Evolutionary conservation across 345 rosid species (phyloP).

Genomic region (Populus simonii): DNA sequence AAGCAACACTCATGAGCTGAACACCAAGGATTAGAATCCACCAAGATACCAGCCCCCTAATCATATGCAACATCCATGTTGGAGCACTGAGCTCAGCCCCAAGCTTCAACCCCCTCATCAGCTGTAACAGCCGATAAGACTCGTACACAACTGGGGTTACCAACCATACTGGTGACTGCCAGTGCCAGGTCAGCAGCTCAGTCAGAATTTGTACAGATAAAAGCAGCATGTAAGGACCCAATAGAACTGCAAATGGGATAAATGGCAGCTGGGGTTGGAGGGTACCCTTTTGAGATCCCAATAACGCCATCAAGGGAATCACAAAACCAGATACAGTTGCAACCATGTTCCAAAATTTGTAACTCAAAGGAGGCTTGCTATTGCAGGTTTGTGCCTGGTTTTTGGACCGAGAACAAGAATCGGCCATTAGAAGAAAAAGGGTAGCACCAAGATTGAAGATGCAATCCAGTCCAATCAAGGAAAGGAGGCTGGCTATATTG

Average conservation of each 20-base stretch:
- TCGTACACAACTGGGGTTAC: constrained; percentile 90
- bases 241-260: constrained; percentile 57
- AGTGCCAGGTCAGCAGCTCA: constrained; percentile 86
- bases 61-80: constrained; percentile 68
- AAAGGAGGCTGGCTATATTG: constrained; percentile 78
- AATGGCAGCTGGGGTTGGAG: constrained; percentile 66
- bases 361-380: constrained; percentile 74
- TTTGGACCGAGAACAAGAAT: constrained; percentile 65
- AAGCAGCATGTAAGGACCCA: constrained; percentile 83
- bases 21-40: constrained; percentile 86
- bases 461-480: constrained; percentile 83
- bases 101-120: constrained; percentile 83
- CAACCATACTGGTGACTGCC: constrained; percentile 91
- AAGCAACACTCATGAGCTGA: constrained; percentile 95
- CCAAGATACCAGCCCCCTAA: constrained; percentile 86
- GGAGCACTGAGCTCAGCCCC: constrained; percentile 73
- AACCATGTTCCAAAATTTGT: constrained; percentile 71
- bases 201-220: constrained; percentile 75
- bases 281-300: constrained; percentile 62
- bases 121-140: constrained; percentile 70
- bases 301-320: constrained; percentile 48
- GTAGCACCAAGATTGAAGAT: constrained; percentile 84
- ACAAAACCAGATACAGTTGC: constrained; percentile 60
- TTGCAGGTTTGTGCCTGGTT: constrained; percentile 33
- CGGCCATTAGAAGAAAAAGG: constrained; percentile 85